A percentile compares a stretch with the other conserved stretches of the same genome.
These are phyloP conservation scores for Penicillium chermesinum DNA, from an alignment of 495 filamentous ascomycete species.

Conservation along the genomic window DNA sequence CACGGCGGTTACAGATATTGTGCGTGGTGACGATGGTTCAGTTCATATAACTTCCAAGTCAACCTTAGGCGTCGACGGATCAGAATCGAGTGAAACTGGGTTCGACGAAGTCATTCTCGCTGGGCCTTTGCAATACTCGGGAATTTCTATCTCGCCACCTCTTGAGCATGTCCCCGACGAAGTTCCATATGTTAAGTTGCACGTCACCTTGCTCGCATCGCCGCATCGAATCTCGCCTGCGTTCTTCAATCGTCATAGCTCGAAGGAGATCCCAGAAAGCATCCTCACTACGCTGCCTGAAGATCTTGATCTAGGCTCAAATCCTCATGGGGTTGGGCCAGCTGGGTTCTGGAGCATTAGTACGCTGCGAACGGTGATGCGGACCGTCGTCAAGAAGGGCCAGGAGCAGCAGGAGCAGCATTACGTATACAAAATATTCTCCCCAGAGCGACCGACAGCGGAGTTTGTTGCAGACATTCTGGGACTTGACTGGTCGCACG, in stretches of 20 bases:
- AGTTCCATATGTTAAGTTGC: conserved; percentile 75
- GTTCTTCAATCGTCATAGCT: conserved; percentile 61
- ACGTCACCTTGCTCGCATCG: conserved; percentile 86
- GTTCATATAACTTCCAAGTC: conserved; percentile 48
- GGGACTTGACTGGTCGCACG: conserved; percentile 21
- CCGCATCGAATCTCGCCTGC: conserved; percentile 59
- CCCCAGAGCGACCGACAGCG: conserved; percentile 59
- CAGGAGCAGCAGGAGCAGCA: conserved; percentile 44
- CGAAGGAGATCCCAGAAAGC: conserved; percentile 56
- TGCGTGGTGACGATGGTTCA: conserved; percentile 40
- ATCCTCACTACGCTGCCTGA: conserved; percentile 80
- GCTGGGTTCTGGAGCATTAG: conserved; percentile 86
- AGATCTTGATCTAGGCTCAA: conserved; percentile 43
- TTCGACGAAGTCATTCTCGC: conserved; percentile 83
- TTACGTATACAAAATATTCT: conserved; percentile 96
- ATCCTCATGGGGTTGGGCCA: conserved; percentile 56
- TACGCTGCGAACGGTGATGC: conserved; percentile 59
- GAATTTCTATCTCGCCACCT: conserved; percentile 51
- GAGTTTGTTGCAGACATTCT: conserved; percentile 54
- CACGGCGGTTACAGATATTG: conserved; percentile 60
- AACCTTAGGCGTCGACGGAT: conserved; percentile 16
- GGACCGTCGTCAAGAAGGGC: conserved; percentile 42
- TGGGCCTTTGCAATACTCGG: conserved; percentile 68
- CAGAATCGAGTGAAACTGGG: conserved; percentile 23
- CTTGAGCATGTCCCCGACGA: conserved; percentile 55